Evolutionary conservation across 1,284 basidiomycete species (phyloP).

Genomic region (Trichosporon inkin): DNA sequence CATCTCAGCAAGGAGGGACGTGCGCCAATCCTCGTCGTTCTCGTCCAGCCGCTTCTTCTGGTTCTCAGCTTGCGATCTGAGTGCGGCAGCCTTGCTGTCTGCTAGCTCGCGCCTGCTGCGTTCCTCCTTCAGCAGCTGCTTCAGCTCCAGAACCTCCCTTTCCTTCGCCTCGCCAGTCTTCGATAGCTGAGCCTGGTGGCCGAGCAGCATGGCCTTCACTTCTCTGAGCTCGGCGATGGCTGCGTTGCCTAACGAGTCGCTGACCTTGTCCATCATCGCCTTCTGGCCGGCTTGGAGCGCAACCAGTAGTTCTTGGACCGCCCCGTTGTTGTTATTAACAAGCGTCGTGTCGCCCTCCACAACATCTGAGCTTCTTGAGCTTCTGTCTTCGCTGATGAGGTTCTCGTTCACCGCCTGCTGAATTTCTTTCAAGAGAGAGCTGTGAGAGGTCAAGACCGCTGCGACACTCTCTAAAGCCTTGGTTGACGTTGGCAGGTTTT

Average conservation of each 20-base stretch:
- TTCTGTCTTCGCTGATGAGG: not conserved
- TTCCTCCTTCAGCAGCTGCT: not conserved
- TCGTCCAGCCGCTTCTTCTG: not conserved
- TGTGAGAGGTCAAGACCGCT: conserved; percentile 13
- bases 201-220: conserved; percentile 15
- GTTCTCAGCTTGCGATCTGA: not conserved
- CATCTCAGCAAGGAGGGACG: conserved; percentile 11
- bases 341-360: conserved; percentile 1
- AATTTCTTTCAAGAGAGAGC: conserved; percentile 16
- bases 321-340: not conserved
- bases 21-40: conserved; percentile 13
- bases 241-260: conserved; percentile 4
- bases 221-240: not conserved
- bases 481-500: conserved; percentile 4
- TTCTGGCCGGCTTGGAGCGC: conserved; percentile 17
- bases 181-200: conserved; percentile 10
- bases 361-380: not conserved
- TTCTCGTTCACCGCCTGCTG: conserved; percentile 18
- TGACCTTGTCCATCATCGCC: conserved; percentile 20
- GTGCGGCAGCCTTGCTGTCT: not conserved
- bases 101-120: not conserved
- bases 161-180: conserved; percentile 2
- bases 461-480: conserved; percentile 10
- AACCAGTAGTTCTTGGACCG: conserved; percentile 15
- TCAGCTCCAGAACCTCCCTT: conserved; percentile 8